Evolutionary conservation across 2,329 filamentous ascomycete species (phyloP).

Genomic region (Metarhizium sp.): DNA sequence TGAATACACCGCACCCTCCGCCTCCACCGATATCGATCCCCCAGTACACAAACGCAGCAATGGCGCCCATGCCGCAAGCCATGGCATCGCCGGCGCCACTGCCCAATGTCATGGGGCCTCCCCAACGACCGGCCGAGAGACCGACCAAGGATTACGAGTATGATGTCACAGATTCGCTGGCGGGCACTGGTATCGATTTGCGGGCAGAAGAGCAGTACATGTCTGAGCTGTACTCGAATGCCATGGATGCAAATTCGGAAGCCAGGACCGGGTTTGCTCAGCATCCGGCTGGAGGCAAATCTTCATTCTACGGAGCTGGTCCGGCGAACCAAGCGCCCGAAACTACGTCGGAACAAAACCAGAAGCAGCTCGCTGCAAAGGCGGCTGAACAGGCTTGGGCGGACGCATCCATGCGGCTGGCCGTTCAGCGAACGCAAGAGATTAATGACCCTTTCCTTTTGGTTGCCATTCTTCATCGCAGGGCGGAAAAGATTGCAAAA

Average conservation of each 20-base stretch:
- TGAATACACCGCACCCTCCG: constrained; percentile 21
- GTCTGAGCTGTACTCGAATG: constrained; percentile 53
- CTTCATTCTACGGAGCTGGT: constrained; percentile 55
- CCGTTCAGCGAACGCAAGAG: constrained; percentile 55
- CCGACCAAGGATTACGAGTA: constrained; percentile 55
- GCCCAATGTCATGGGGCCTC: constrained; percentile 41
- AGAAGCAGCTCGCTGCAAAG: constrained; percentile 58
- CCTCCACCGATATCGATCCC: constrained; percentile 13
- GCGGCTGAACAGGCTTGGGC: constrained; percentile 57
- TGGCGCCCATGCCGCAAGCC: constrained; percentile 17
- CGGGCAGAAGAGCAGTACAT: constrained; percentile 79
- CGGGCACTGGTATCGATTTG: constrained; percentile 78
- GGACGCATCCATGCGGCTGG: constrained; percentile 53
- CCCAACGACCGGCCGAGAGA: constrained; percentile 51
- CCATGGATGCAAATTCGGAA: constrained; percentile 35
- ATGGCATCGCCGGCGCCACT: constrained; percentile 16
- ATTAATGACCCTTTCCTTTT: constrained; percentile 65
- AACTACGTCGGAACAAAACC: constrained; percentile 32
- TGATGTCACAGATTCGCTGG: constrained; percentile 75
- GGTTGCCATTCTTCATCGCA: constrained; percentile 51
- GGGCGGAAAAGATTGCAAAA: constrained; percentile 46
- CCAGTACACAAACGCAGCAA: constrained; percentile 20
- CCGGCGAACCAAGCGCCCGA: constrained; percentile 54
- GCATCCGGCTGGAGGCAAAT: constrained; percentile 44
- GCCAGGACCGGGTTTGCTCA: constrained; percentile 39